Percentiles rank a stretch among this genome's conserved stretches.
Conservation (phyloP, 805 yeast species). For the Candida xiaguanensis region DNA sequence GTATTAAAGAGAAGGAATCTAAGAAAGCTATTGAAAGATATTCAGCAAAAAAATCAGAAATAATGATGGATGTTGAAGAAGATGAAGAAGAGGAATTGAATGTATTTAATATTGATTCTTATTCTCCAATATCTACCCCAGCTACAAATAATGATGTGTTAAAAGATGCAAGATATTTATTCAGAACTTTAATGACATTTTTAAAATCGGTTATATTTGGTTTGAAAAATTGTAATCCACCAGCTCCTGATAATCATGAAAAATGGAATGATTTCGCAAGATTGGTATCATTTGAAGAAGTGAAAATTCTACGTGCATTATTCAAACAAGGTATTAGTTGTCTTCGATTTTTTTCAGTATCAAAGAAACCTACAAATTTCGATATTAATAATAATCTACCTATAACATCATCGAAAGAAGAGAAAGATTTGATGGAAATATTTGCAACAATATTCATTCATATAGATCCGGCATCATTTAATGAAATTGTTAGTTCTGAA, state of each 20-base stretch:
- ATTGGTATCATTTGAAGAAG: constrained; percentile 79
- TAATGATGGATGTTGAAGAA: constrained; percentile 5
- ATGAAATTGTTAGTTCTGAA: constrained; percentile 83
- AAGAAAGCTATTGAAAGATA: constrained; percentile 39
- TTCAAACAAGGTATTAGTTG: constrained; percentile 85
- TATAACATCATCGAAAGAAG: constrained; percentile 85
- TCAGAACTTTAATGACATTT: constrained; percentile 85
- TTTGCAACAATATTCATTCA: constrained; percentile 91
- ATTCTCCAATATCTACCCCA: constrained; percentile 59
- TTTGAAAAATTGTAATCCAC: constrained; percentile 83
- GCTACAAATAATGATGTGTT: constrained; percentile 58
- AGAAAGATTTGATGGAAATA: constrained; percentile 92
- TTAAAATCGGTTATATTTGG: constrained; percentile 87
- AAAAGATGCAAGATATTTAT: constrained; percentile 83
- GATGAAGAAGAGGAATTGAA: constrained; percentile 14
- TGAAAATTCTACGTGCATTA: constrained; percentile 66
- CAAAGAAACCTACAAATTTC: constrained; percentile 40
- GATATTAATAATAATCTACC: constrained; percentile 78
- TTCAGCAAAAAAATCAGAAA: constrained; percentile 19
- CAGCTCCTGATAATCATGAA: constrained; percentile 46
- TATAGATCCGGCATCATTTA: constrained; percentile 92
- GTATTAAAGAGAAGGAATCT: constrained; percentile 38
- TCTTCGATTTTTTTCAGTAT: constrained; percentile 64
- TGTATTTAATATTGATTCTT: constrained; percentile 33
- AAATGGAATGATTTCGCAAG: constrained; percentile 86